These are phyloP conservation scores for Monosporascus cannonballus DNA, from an alignment of 2,329 filamentous ascomycete genomes.

Conservation along the genomic window DNA sequence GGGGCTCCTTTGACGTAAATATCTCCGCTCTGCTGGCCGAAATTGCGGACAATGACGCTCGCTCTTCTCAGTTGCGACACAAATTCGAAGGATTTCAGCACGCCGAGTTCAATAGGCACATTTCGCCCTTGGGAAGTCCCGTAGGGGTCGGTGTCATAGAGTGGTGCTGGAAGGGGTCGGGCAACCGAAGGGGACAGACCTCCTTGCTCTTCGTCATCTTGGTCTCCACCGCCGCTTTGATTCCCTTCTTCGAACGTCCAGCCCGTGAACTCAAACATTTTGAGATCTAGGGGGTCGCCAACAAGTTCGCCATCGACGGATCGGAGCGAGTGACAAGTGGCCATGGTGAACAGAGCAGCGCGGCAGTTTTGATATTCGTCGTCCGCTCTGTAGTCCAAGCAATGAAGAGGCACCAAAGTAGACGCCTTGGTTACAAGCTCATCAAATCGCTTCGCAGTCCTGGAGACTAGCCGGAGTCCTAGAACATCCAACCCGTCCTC, in stretches of 20 bases:
- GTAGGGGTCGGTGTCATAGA: constrained; percentile 37
- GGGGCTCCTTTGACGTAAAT: constrained; percentile 96
- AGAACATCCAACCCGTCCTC: constrained; percentile 94
- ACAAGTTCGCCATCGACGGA: constrained; percentile 83
- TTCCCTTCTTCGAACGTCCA: constrained; percentile 91
- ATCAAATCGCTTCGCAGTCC: constrained; percentile 58
- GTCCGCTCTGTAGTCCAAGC: constrained; percentile 21
- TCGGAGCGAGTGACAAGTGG: constrained; percentile 89
- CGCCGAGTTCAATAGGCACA: constrained; percentile 73
- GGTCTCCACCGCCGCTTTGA: constrained; percentile 51
- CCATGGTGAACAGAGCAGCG: constrained; percentile 87
- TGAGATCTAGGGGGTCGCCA: constrained; percentile 89
- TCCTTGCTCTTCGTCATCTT: constrained; percentile 67
- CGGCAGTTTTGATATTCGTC: constrained; percentile 31
- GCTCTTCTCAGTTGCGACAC: constrained; percentile 86
- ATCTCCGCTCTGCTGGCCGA: constrained; percentile 76
- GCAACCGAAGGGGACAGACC: constrained; percentile 84
- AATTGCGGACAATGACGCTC: constrained; percentile 86
- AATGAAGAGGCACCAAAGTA: constrained; percentile 45
- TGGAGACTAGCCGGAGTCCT: constrained; percentile 73
- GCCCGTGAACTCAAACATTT: constrained; percentile 96
- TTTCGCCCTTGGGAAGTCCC: constrained; percentile 20
- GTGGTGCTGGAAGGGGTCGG: constrained; percentile 61
- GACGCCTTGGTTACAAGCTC: constrained; percentile 65
- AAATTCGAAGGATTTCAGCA: constrained; percentile 89